Percentiles rank a stretch among this genome's conserved stretches.
Evolutionary conservation across 768 basidiomycete species (phyloP).

Genomic region (Naganishia randhawae): DNA sequence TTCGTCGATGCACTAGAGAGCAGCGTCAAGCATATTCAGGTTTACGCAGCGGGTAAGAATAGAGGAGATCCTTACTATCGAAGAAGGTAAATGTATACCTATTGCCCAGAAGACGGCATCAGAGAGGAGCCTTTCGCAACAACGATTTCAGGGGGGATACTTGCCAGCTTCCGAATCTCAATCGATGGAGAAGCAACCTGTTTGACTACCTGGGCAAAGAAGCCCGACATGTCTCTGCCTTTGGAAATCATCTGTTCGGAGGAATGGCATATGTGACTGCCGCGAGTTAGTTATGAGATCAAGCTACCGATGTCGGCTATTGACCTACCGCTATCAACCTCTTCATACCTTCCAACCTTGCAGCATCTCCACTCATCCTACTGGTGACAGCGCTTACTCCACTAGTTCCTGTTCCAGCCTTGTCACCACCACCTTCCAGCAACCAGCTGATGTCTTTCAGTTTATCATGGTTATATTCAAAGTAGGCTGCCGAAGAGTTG

Average conservation of each 20-base stretch:
- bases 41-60: neutral
- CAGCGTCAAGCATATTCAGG: neutral
- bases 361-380: conserved; percentile 62
- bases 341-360: conserved; percentile 93
- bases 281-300: conserved; percentile 18
- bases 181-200: conserved; percentile 89
- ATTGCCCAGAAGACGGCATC: neutral
- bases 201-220: conserved; percentile 96
- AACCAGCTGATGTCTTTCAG: conserved; percentile 76
- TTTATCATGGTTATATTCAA: conserved; percentile 65
- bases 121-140: neutral
- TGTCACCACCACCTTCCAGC: conserved; percentile 64
- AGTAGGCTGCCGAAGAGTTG: conserved; percentile 36
- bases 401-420: neutral
- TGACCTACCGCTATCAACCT: conserved; percentile 78
- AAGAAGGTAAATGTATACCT: conserved; percentile 87
- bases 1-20: conserved; percentile 66
- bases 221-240: conserved; percentile 81
- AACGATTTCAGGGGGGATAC: neutral
- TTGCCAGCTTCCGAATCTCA: conserved; percentile 82
- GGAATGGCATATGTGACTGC: neutral
- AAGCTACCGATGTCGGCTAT: neutral
- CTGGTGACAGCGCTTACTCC: neutral
- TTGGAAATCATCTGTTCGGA: conserved; percentile 78
- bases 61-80: conserved; percentile 58